Evolutionary conservation across 768 basidiomycete genomes (phyloP).

Genomic region (Paxillus ammoniavirescens): DNA sequence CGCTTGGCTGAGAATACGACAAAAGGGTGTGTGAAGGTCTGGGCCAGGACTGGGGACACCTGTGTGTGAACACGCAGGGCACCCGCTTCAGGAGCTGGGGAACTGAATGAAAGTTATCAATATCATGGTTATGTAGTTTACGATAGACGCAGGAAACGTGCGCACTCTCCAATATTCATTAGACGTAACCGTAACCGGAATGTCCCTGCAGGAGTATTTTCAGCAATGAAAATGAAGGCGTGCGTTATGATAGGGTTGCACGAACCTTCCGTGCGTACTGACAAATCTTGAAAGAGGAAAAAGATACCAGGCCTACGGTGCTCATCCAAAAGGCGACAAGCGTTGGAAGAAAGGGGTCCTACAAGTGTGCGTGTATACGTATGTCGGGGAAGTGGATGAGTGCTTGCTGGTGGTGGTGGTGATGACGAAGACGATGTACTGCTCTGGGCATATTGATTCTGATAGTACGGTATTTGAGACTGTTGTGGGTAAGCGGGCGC

Average conservation of each 20-base stretch:
- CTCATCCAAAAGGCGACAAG: conserved; percentile 80
- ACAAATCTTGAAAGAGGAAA: conserved; percentile 94
- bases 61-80: conserved; percentile 64
- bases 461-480: conserved; percentile 32
- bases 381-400: conserved; percentile 56
- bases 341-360: conserved; percentile 85
- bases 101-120: conserved; percentile 40
- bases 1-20: conserved; percentile 90
- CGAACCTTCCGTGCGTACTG: conserved; percentile 88
- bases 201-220: conserved; percentile 49
- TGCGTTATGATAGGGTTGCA: conserved; percentile 25
- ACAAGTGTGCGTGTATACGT: conserved; percentile 86
- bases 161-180: conserved; percentile 91
- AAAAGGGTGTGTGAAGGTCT: conserved; percentile 81
- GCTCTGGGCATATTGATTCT: conserved; percentile 22
- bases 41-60: conserved; percentile 76
- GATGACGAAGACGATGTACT: conserved; percentile 24
- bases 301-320: conserved; percentile 86
- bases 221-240: conserved; percentile 20
- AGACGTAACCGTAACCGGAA: conserved; percentile 86
- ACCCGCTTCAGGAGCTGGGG: conserved; percentile 71
- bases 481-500: conserved; percentile 28
- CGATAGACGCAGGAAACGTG: conserved; percentile 25
- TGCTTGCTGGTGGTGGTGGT: conserved; percentile 31
- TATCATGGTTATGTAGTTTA: conserved; percentile 13